These are phyloP conservation scores for Chalaropsis thielavioides DNA, from an alignment of 2,329 filamentous ascomycete species.

Conservation along the genomic window DNA sequence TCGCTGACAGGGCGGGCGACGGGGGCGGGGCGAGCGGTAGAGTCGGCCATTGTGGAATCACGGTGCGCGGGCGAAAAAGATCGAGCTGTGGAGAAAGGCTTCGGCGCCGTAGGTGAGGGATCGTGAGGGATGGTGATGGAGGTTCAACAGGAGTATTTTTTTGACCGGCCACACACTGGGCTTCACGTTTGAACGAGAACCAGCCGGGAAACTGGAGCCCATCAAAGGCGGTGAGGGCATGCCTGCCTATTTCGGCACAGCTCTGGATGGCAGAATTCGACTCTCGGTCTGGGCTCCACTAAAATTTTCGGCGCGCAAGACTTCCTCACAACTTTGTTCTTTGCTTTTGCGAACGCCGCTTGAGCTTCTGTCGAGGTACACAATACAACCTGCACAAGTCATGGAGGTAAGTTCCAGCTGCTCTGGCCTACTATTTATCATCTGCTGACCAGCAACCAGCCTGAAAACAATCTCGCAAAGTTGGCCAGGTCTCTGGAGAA, in stretches of 20 bases:
- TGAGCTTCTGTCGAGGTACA: background rate
- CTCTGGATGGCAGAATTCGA: conserved; percentile 30
- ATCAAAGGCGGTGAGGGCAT: conserved; percentile 31
- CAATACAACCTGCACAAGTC: background rate
- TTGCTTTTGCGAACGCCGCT: conserved; percentile 17
- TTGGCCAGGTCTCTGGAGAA: conserved; percentile 42
- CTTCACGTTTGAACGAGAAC: conserved; percentile 24
- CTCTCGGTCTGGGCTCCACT: conserved; percentile 15
- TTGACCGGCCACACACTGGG: conserved; percentile 2
- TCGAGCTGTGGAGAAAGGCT: conserved; percentile 7
- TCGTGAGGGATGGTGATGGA: conserved; percentile 6
- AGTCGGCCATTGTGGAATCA: conserved; percentile 37
- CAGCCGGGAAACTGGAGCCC: conserved; percentile 26
- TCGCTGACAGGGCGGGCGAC: conserved; percentile 83
- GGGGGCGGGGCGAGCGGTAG: conserved; percentile 29
- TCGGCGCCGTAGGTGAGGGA: conserved; percentile 10
- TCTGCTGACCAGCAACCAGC: conserved; percentile 22
- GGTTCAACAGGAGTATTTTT: conserved; percentile 12
- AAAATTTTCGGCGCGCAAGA: conserved; percentile 17
- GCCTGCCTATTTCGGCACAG: conserved; percentile 20
- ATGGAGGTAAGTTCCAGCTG: conserved; percentile 4
- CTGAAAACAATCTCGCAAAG: conserved; percentile 33
- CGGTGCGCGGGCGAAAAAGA: conserved; percentile 4
- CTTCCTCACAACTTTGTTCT: background rate
- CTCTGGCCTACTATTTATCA: background rate